Conservation (phyloP, 768 basidiomycete species). For the Exidia glandulosa region DNA sequence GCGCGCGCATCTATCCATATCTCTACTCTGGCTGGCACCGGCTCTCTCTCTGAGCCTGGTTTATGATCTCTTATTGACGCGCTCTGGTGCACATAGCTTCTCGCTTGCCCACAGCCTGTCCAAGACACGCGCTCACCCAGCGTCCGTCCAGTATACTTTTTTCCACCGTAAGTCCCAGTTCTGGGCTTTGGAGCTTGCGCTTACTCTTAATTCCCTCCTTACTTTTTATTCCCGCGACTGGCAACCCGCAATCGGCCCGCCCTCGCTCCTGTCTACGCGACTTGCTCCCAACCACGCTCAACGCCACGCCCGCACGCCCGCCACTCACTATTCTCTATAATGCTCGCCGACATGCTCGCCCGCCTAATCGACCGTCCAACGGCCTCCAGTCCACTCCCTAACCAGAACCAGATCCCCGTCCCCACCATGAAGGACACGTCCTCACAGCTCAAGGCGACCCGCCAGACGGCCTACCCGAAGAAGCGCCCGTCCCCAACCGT, state of each 20-base stretch:
- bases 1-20: too few species aligned
- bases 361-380: neutral
- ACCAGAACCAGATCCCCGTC: conserved; percentile 4
- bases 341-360: conserved; percentile 1
- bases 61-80: too few species aligned
- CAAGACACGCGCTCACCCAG: too few species aligned
- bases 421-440: conserved; percentile 70
- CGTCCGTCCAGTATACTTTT: neutral
- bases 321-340: neutral
- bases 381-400: conserved; percentile 2
- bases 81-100: too few species aligned
- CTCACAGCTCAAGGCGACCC: conserved; percentile 37
- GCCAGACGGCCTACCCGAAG: conserved; percentile 65
- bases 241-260: conserved; percentile 35
- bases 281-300: neutral
- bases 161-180: neutral
- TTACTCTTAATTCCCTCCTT: neutral
- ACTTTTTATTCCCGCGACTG: conserved; percentile 6
- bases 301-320: neutral
- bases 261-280: conserved; percentile 22
- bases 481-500: conserved; percentile 63
- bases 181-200: neutral
- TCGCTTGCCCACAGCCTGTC: too few species aligned
- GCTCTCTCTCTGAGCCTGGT: too few species aligned
- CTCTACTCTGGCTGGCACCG: too few species aligned